These are phyloP conservation scores for Pseudomonodictys pantanalensis DNA, from an alignment of 495 filamentous ascomycete species.

Conservation along the genomic window DNA sequence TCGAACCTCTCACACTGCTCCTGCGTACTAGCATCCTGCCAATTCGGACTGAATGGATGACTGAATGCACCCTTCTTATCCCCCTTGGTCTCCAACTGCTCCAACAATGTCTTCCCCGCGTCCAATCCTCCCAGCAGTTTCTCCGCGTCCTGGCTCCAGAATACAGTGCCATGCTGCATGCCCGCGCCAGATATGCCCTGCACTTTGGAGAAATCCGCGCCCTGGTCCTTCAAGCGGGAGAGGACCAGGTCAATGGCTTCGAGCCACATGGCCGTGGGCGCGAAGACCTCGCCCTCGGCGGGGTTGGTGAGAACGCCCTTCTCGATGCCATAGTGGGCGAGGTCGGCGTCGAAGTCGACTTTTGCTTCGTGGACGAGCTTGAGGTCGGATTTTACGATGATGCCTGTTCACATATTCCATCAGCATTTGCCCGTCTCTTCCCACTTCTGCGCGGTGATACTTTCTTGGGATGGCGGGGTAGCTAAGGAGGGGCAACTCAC, in stretches of 20 bases:
- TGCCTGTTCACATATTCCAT: conserved; percentile 47
- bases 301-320: conserved; percentile 86
- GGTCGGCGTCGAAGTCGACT: conserved; percentile 74
- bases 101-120: conserved; percentile 37
- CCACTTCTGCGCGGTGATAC: no score
- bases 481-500: conserved; percentile 40
- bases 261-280: conserved; percentile 90
- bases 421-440: no score
- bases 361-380: conserved; percentile 72
- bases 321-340: conserved; percentile 66
- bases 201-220: conserved; percentile 73
- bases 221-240: conserved; percentile 63
- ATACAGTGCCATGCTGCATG: conserved; percentile 95
- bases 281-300: conserved; percentile 79
- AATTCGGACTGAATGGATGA: conserved; percentile 87
- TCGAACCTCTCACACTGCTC: conserved; percentile 88
- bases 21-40: conserved; percentile 96
- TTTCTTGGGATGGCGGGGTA: conserved; percentile 19
- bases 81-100: conserved; percentile 47
- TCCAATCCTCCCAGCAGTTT: conserved; percentile 59
- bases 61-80: conserved; percentile 66
- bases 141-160: conserved; percentile 79
- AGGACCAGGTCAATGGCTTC: conserved; percentile 87
- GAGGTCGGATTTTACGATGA: conserved; percentile 77
- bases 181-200: conserved; percentile 86